Evolutionary conservation across 495 filamentous ascomycete genomes (phyloP), one percentile per base, ranked within the genome.

Genomic region (Lophiostoma macrostomum): DNA sequence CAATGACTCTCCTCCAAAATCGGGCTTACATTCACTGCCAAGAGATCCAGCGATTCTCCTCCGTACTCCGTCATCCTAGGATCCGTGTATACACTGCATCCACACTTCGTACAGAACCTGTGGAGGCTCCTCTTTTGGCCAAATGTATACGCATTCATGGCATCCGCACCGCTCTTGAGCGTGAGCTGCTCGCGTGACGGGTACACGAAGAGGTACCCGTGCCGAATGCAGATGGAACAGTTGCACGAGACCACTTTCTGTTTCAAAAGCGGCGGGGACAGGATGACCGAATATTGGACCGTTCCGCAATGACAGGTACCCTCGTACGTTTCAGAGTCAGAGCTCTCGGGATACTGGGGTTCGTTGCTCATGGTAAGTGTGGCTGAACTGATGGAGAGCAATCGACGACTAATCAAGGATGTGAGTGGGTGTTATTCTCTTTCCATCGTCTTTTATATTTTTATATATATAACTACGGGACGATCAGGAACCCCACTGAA

Each of bases 221-320:
- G 71, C 12, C 68, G 71, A 29, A 45, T 53, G 60, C 73, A 74
- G 27, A 73, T 69, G n/a, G 70, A 71, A 57, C 72, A 73, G 58
- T 70, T 74, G 64, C 73, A 75, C 11, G 38, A 29, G 13, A 30
- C 54, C 4, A 68, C 53, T n/a, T 65, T 48, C 14, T 62, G 53
- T 46, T 64, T 47, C 0, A 60, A 16, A 27, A 69, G 60, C n/a
- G 68, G 57, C 4, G 67, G 61, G 5, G 48, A 46, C 18, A 66
- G 56, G n/a, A 60, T 67, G 12, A 64, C 43, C 28, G 66, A 60
- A 49, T 66, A 67, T 16, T 56, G 49, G 16, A 64, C 45, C 1
- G 50, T 35, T 29, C 64, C 58, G 59, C 69, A 69, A 42, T 71
- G 66, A 42, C 69, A 71, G 18, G 32, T 50, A n/a, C 43, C 60